Base-by-base conservation (phyloP, 805 yeast genomes). In the Jamesozyma piceae region DNA sequence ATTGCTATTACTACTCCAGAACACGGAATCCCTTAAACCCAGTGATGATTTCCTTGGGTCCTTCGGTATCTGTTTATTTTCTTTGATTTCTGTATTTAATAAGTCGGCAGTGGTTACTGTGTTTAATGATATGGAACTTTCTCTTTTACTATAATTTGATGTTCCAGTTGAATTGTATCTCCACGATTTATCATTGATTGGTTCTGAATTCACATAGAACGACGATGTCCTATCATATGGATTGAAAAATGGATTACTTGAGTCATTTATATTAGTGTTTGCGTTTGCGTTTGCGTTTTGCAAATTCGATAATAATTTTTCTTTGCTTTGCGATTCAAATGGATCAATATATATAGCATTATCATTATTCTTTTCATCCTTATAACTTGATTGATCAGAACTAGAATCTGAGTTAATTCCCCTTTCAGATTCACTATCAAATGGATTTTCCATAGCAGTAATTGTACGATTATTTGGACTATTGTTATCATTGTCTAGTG, bases 31-130 rank as follows among this genome's bases (percentile, higher is more conserved):
- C 50, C 72, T 60, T 42, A 62, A 50, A 8, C 63, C 65, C 32
- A 68, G 43, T 21, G 64, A 61, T 1, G 72, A 64, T 48, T 68
- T 68, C 44, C 66, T 60, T 18, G 71, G 70, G 41, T 67, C 69
- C 46, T 71, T 68, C 31, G 65, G 64, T 22, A 71, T 55, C 31
- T 61, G 60, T 26, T 65, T 66, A 46, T 80, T 83, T 31, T 81
- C 83, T 2, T 83, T 87, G 34, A 87, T 68, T 54, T 87, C 74
- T 31, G 88, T 86, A 4, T 85, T 82, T 55, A 87, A 72, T 37
- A 88, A 72, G 57, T 86, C 90, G 39, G 81, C 85, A 1, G 96
- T 86, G 27, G 89, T 79, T 28, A 89, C 89, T 0, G 95, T 87
- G 22, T 87, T 88, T 44, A 82, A 54, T 0, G 96, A 84, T 31